phyloP scores from a whole-genome alignment of 768 basidiomycete genomes.

The Rhizopogon sp. region DNA sequence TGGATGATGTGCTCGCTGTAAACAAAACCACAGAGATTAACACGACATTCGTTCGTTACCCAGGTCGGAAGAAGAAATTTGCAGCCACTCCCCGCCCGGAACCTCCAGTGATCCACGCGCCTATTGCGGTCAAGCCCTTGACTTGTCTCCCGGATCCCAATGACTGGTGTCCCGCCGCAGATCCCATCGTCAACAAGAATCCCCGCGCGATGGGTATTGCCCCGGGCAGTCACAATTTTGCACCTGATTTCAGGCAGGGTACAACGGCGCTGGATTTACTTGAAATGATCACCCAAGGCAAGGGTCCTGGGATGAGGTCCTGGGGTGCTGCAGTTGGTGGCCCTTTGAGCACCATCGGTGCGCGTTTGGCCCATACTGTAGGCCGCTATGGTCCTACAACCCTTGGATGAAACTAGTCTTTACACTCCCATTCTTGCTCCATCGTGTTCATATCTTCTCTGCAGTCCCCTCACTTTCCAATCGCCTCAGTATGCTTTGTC shows the following conservation, averaged over 20 bases:
- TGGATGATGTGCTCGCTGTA: background rate
- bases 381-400: slow-evolving; percentile 8
- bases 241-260: background rate
- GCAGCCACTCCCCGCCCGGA: background rate
- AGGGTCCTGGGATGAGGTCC: slow-evolving; percentile 5
- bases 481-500: background rate
- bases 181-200: slow-evolving; percentile 25
- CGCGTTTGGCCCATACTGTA: slow-evolving; percentile 17
- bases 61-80: background rate
- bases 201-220: slow-evolving; percentile 23
- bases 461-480: background rate
- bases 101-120: slow-evolving; percentile 7
- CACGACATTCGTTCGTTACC: background rate
- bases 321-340: slow-evolving; percentile 20
- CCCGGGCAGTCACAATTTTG: slow-evolving; percentile 16
- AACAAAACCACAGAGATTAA: background rate
- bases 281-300: slow-evolving; percentile 17
- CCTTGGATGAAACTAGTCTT: slow-evolving; percentile 11
- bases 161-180: slow-evolving; percentile 26
- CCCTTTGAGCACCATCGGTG: slow-evolving; percentile 19
- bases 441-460: background rate
- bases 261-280: slow-evolving; percentile 23
- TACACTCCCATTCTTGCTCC: background rate
- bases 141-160: slow-evolving; percentile 7
- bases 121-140: slow-evolving; percentile 9